These are phyloP conservation scores for Pezicula radicicola DNA, from an alignment of 2,329 filamentous ascomycete genomes.

Conservation along the genomic window DNA sequence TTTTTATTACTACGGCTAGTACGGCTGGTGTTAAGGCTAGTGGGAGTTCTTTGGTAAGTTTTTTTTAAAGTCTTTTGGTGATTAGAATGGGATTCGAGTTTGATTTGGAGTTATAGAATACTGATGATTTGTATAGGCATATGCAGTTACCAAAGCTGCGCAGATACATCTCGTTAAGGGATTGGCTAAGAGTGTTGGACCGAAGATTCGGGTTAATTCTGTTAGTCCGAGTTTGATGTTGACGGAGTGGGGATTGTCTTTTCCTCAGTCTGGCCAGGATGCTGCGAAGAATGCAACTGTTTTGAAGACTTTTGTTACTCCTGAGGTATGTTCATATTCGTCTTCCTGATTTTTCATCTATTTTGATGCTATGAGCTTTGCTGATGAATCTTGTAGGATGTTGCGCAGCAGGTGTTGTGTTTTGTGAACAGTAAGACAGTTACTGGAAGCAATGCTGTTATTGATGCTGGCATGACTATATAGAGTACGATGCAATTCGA, in stretches of 20 bases:
- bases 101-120: background rate
- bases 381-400: conserved; percentile 34
- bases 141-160: conserved; percentile 75
- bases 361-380: background rate
- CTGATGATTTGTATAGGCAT: conserved; percentile 46
- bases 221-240: conserved; percentile 52
- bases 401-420: conserved; percentile 49
- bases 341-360: background rate
- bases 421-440: conserved; percentile 46
- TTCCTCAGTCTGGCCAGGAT: background rate
- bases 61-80: background rate
- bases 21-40: conserved; percentile 61
- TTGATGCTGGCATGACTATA: conserved; percentile 41
- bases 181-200: conserved; percentile 49
- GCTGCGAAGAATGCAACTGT: background rate
- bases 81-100: background rate
- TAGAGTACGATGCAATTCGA: background rate
- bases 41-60: conserved; percentile 54
- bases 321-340: conserved; percentile 11
- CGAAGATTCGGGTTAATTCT: conserved; percentile 56
- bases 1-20: conserved; percentile 62
- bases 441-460: conserved; percentile 49
- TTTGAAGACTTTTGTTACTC: conserved; percentile 1
- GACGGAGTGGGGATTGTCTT: conserved; percentile 57
- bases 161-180: conserved; percentile 57